phyloP scores from a whole-genome alignment of 495 filamentous ascomycete species.

The Penicillium fimorum region DNA sequence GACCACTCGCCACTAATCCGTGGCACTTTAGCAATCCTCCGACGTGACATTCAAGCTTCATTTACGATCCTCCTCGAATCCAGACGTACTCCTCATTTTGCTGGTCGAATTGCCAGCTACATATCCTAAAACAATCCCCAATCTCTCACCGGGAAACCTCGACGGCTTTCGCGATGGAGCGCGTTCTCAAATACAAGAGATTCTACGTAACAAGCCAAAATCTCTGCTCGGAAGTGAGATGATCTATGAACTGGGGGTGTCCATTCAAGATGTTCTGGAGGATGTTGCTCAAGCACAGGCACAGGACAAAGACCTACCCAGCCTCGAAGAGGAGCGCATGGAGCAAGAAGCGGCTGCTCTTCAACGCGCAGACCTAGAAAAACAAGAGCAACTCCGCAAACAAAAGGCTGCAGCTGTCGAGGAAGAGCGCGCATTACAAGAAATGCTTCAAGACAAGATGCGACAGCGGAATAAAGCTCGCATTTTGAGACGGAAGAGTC shows the following conservation, averaged over 20 bases:
- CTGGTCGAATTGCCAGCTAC: constrained; percentile 79
- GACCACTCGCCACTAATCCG: not conserved
- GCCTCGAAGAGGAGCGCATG: constrained; percentile 85
- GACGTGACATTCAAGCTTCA: constrained; percentile 78
- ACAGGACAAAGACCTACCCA: constrained; percentile 71
- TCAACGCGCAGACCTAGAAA: constrained; percentile 52
- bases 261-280: constrained; percentile 83
- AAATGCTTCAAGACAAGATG: constrained; percentile 75
- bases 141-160: constrained; percentile 64
- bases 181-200: constrained; percentile 64
- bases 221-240: constrained; percentile 76
- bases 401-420: constrained; percentile 60
- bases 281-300: constrained; percentile 75
- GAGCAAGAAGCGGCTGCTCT: constrained; percentile 59
- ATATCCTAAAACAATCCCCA: constrained; percentile 84
- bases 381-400: constrained; percentile 50
- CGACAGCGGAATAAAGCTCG: constrained; percentile 47
- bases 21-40: constrained; percentile 57
- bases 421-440: constrained; percentile 70
- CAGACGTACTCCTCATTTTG: constrained; percentile 61
- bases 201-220: constrained; percentile 67
- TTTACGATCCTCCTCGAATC: constrained; percentile 68
- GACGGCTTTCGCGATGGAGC: constrained; percentile 62
- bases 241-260: constrained; percentile 82
- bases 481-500: constrained; percentile 38